Percentiles rank a stretch among this genome's conserved stretches.
Evolutionary conservation across 1,139 yeast genomes (phyloP).

Genomic region (Suhomyces chickasaworum): DNA sequence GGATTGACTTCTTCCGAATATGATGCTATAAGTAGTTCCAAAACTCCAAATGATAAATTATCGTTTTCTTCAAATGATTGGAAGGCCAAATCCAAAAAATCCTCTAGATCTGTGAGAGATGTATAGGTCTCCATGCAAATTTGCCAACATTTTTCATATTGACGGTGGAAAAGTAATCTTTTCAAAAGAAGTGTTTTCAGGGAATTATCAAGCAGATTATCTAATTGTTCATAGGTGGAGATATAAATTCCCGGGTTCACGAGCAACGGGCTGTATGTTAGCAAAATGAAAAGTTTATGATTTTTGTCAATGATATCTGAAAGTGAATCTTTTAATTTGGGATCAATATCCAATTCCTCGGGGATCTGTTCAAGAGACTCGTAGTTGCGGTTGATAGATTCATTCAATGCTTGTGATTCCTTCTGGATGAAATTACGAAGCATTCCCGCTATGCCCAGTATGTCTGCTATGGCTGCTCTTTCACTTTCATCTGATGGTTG

Average conservation of each 20-base stretch:
- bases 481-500: neutral
- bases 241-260: constrained; percentile 35
- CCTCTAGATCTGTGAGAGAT: constrained; percentile 42
- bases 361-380: neutral
- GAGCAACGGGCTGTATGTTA: constrained; percentile 36
- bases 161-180: constrained; percentile 35
- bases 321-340: constrained; percentile 22
- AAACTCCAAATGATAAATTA: constrained; percentile 28
- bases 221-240: constrained; percentile 23
- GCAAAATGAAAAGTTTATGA: constrained; percentile 31
- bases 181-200: constrained; percentile 26
- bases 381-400: constrained; percentile 12
- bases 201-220: constrained; percentile 24
- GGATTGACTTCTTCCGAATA: constrained; percentile 18
- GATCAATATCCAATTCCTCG: constrained; percentile 12
- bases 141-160: constrained; percentile 36
- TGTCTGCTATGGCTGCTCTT: neutral
- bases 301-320: constrained; percentile 30
- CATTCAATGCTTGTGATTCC: constrained; percentile 14
- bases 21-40: constrained; percentile 23
- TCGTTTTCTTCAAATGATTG: constrained; percentile 21
- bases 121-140: constrained; percentile 28
- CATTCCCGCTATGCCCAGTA: constrained; percentile 8
- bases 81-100: constrained; percentile 32
- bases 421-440: constrained; percentile 14